Conservation (phyloP, 1,284 basidiomycete genomes). For the Ganoderma lucidum region DNA sequence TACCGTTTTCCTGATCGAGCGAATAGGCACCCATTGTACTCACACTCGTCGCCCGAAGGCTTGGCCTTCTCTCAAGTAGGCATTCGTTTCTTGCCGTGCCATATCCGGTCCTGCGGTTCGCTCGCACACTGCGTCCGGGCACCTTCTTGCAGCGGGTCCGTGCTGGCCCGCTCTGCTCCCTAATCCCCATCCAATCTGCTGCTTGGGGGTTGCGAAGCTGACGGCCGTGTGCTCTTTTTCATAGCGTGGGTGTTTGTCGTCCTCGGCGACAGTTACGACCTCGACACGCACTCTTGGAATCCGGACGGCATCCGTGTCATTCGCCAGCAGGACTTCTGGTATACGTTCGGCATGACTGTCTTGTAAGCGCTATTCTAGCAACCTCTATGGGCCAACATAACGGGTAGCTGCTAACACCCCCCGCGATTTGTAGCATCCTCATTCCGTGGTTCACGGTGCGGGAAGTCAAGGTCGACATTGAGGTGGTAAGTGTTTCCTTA, state of each 20-base stretch:
- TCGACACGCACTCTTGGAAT: conserved; percentile 49
- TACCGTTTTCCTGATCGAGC: conserved; percentile 31
- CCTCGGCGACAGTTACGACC: conserved; percentile 52
- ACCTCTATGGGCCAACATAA: neutral
- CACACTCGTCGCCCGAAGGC: conserved; percentile 46
- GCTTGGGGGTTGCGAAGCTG: conserved; percentile 22
- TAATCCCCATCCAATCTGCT: neutral
- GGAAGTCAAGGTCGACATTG: conserved; percentile 51
- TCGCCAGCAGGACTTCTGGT: conserved; percentile 56
- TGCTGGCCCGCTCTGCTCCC: conserved; percentile 6
- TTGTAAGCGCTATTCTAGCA: conserved; percentile 40
- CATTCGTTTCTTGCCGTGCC: conserved; percentile 27
- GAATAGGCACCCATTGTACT: conserved; percentile 31
- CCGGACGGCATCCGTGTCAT: conserved; percentile 46
- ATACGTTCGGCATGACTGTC: conserved; percentile 50
- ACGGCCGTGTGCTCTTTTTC: conserved; percentile 25
- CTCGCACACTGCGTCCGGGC: conserved; percentile 26
- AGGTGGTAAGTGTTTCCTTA: conserved; percentile 44
- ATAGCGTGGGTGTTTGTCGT: conserved; percentile 54
- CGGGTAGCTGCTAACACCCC: neutral
- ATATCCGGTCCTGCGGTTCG: conserved; percentile 18
- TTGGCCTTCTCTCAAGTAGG: conserved; percentile 64
- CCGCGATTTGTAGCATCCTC: conserved; percentile 41
- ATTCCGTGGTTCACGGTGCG: conserved; percentile 54
- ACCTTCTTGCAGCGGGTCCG: conserved; percentile 7